phyloP scores from a whole-genome alignment of 768 basidiomycete species.

The Cyclocybe cylindracea region DNA sequence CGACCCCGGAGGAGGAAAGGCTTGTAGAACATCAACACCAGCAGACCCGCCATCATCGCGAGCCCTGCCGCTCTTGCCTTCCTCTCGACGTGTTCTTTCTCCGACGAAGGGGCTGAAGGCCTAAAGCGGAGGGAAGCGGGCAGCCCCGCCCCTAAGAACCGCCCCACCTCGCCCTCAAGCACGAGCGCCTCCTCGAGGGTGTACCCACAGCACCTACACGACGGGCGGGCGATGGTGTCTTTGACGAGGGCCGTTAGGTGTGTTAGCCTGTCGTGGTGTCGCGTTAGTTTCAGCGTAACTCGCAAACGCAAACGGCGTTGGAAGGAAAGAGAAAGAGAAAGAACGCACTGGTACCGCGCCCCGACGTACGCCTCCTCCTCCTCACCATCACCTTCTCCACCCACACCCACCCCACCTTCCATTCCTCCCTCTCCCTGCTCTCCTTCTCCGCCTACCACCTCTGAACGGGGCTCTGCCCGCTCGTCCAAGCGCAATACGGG shows the following conservation, averaged over 20 bases:
- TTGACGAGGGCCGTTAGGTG: slow-evolving; percentile 63
- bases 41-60: slow-evolving; percentile 55
- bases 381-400: too few relatives aligned
- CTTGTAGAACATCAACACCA: slow-evolving; percentile 66
- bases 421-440: too few relatives aligned
- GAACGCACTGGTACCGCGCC: slow-evolving; percentile 59
- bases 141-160: slow-evolving; percentile 54
- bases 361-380: slow-evolving; percentile 32
- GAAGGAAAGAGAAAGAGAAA: neutral
- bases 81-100: neutral
- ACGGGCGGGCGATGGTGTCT: slow-evolving; percentile 43
- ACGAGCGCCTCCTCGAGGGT: slow-evolving; percentile 64
- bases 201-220: slow-evolving; percentile 39
- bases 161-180: slow-evolving; percentile 56
- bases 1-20: slow-evolving; percentile 53
- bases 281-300: too few relatives aligned
- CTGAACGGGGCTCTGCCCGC: too few relatives aligned
- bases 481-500: too few relatives aligned
- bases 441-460: too few relatives aligned
- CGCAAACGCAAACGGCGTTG: too few relatives aligned
- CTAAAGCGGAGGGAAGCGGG: too few relatives aligned
- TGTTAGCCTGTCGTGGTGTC: slow-evolving; percentile 56
- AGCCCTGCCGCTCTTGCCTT: slow-evolving; percentile 55
- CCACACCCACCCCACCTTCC: too few relatives aligned
- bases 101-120: too few relatives aligned